These are phyloP conservation scores for Magnolia sinica DNA, from an alignment of 164 flowering plant species.

Conservation along the genomic window DNA sequence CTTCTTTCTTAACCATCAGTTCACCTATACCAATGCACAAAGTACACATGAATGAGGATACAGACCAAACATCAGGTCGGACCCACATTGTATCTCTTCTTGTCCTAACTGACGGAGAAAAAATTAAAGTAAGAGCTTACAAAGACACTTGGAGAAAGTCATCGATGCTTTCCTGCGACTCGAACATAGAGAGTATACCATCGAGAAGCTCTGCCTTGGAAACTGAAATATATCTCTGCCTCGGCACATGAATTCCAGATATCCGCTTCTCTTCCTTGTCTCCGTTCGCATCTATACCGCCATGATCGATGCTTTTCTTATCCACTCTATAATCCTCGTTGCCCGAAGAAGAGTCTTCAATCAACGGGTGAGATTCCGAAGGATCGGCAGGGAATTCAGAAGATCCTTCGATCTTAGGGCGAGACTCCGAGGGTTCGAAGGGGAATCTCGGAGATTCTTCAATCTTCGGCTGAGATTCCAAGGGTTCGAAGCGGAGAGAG, in stretches of 20 bases:
- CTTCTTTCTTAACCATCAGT: too few relatives aligned
- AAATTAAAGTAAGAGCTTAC: conserved; percentile 27
- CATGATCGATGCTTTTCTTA: background rate
- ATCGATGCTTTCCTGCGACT: conserved; percentile 31
- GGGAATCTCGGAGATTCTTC: conserved; percentile 8
- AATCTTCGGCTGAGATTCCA: conserved; percentile 1
- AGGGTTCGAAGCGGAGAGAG: conserved; percentile 11
- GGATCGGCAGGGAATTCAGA: conserved; percentile 10
- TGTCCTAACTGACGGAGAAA: too few relatives aligned
- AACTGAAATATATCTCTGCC: conserved; percentile 59
- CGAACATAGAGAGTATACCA: conserved; percentile 46
- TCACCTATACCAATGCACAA: too few relatives aligned
- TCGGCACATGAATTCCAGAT: conserved; percentile 61
- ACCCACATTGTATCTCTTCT: too few relatives aligned
- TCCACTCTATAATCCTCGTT: background rate
- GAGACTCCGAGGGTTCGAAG: background rate
- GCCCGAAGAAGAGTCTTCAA: background rate
- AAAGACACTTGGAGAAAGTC: conserved; percentile 56
- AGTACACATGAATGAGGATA: too few relatives aligned
- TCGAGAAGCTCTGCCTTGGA: conserved; percentile 62
- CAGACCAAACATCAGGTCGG: too few relatives aligned
- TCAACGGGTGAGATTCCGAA: conserved; percentile 7
- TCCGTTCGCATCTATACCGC: background rate
- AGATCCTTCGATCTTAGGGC: background rate
- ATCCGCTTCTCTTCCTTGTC: conserved; percentile 15